Conservation (phyloP, 2,329 filamentous ascomycete species). For the Xylaria sp. region DNA sequence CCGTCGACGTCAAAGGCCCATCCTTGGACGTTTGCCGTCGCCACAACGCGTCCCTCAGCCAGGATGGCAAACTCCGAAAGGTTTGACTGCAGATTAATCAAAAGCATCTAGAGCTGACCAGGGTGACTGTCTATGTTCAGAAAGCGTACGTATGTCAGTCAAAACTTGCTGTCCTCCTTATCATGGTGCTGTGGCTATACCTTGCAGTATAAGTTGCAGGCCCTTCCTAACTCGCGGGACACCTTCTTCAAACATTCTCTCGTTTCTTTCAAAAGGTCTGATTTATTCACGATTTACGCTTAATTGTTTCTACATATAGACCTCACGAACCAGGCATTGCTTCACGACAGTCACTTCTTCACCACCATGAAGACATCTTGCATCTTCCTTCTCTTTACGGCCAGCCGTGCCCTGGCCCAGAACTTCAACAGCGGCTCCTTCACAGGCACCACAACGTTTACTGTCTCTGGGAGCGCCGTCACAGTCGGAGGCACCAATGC, state of each 20-base stretch:
- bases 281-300: background rate
- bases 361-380: conserved; percentile 40
- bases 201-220: conserved; percentile 13
- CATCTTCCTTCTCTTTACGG: conserved; percentile 36
- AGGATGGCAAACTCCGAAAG: conserved; percentile 12
- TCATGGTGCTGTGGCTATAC: background rate
- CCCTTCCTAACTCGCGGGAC: background rate
- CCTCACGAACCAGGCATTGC: background rate
- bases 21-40: conserved; percentile 11
- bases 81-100: background rate
- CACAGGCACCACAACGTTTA: conserved; percentile 29
- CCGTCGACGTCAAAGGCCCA: background rate
- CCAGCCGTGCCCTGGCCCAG: conserved; percentile 39
- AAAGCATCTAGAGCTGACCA: conserved; percentile 1
- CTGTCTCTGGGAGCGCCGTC: conserved; percentile 28
- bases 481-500: conserved; percentile 35
- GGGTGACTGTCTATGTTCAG: conserved; percentile 5
- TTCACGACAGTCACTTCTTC: conserved; percentile 2
- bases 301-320: background rate
- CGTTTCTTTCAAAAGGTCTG: background rate
- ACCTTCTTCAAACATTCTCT: background rate
- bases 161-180: background rate
- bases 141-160: conserved; percentile 13
- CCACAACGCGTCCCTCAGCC: conserved; percentile 27
- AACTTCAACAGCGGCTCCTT: conserved; percentile 28